These are phyloP conservation scores for Staphylotrichum longicolle DNA, from an alignment of 495 filamentous ascomycete genomes.

Conservation along the genomic window DNA sequence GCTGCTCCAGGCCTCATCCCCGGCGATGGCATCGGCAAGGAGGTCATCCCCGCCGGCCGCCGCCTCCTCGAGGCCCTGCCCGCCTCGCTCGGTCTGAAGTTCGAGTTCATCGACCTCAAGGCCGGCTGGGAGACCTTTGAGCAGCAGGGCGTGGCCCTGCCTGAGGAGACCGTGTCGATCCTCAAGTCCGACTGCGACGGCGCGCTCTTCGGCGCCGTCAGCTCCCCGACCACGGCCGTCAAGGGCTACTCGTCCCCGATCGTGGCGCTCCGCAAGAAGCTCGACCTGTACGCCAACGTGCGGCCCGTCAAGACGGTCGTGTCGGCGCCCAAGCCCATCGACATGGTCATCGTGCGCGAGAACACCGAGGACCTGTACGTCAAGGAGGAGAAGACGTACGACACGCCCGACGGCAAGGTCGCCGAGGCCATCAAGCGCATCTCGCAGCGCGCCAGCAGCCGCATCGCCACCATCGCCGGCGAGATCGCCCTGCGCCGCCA, in stretches of 20 bases:
- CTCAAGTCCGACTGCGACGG: conserved; percentile 90
- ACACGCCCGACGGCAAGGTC: conserved; percentile 72
- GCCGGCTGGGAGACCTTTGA: conserved; percentile 94
- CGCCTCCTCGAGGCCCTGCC: conserved; percentile 87
- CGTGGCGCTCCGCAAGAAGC: conserved; percentile 90
- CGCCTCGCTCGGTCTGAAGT: conserved; percentile 76
- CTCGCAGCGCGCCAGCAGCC: conserved; percentile 71
- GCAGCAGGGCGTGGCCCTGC: conserved; percentile 79
- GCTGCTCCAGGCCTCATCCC: conserved; percentile 76
- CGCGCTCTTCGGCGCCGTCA: conserved; percentile 94
- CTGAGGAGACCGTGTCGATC: conserved; percentile 81
- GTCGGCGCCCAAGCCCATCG: conserved; percentile 64
- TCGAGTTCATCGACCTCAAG: conserved; percentile 87
- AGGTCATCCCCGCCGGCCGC: conserved; percentile 95
- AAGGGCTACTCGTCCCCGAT: conserved; percentile 96
- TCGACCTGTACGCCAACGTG: conserved; percentile 96
- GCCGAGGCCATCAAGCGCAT: conserved; percentile 98
- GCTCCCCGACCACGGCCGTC: conserved; percentile 83
- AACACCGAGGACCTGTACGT: conserved; percentile 99
- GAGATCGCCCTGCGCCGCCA: conserved; percentile 89
- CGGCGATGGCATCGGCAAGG: conserved; percentile 96
- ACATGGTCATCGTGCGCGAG: conserved; percentile 96
- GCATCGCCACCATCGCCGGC: conserved; percentile 89
- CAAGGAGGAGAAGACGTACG: conserved; percentile 86
- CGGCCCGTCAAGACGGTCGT: conserved; percentile 87